Conservation (phyloP, 179 eudicot genomes). For the Dionaea muscipula region DNA sequence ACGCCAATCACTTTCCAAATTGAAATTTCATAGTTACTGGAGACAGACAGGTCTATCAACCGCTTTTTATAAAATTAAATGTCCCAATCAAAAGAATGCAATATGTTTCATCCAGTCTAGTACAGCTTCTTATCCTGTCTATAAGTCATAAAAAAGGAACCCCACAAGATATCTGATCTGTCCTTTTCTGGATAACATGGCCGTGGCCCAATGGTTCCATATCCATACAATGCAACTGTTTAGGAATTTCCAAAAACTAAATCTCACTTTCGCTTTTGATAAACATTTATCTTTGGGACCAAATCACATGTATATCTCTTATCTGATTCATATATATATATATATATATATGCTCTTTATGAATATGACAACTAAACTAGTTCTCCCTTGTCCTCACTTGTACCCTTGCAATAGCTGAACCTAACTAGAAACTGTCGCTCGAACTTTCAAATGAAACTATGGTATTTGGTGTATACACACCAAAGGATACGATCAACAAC, state of each 20-base stretch:
- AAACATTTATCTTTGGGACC: no score
- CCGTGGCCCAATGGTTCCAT: slow-evolving; percentile 11
- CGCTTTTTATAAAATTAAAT: background rate
- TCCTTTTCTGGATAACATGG: slow-evolving; percentile 11
- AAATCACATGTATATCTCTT: no score
- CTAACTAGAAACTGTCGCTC: no score
- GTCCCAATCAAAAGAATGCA: background rate
- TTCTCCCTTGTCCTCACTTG: no score
- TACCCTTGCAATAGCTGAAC: no score
- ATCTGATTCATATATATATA: no score
- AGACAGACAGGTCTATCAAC: background rate
- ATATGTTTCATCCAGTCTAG: background rate
- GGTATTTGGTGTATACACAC: no score
- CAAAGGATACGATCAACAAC: no score
- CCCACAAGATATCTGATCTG: slow-evolving; percentile 20
- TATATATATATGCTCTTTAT: no score
- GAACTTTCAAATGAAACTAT: no score
- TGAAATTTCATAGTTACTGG: background rate
- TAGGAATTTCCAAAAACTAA: background rate
- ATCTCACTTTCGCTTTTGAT: no score
- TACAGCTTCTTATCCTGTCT: slow-evolving; percentile 17
- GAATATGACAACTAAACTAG: no score
- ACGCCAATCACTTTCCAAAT: background rate
- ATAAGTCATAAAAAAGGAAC: slow-evolving; percentile 1
- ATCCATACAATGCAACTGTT: background rate